Conservation (phyloP, 768 basidiomycete genomes). For the Boletus tomentosulus region DNA sequence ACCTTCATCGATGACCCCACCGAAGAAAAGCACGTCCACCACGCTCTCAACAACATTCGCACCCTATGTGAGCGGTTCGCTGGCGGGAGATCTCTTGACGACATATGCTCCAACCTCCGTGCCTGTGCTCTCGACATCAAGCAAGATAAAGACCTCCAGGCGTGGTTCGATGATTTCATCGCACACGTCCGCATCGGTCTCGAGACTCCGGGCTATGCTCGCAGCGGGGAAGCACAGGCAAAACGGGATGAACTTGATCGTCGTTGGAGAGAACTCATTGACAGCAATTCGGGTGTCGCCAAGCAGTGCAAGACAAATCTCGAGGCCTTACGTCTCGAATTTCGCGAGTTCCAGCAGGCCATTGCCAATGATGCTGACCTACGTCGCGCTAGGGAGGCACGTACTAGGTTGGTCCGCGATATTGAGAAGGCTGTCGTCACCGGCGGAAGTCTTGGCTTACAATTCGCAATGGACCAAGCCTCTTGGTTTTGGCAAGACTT, state of each 20-base stretch:
- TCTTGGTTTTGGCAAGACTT: slow-evolving; percentile 81
- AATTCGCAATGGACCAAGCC: slow-evolving; percentile 54
- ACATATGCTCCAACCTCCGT: slow-evolving; percentile 40
- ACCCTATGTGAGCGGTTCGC: slow-evolving; percentile 53
- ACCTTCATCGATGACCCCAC: slow-evolving; percentile 60
- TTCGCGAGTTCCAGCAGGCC: slow-evolving; percentile 41
- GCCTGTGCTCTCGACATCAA: slow-evolving; percentile 46
- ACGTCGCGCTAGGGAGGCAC: slow-evolving; percentile 42
- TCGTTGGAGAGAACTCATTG: slow-evolving; percentile 49
- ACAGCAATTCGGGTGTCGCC: slow-evolving; percentile 39
- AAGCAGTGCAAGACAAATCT: slow-evolving; percentile 52
- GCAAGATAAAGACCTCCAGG: slow-evolving; percentile 48
- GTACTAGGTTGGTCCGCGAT: slow-evolving; percentile 45
- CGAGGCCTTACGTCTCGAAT: slow-evolving; percentile 42
- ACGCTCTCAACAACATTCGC: slow-evolving; percentile 42
- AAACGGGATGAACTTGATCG: slow-evolving; percentile 42
- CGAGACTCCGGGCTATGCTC: slow-evolving; percentile 48
- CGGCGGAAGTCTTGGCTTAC: slow-evolving; percentile 40
- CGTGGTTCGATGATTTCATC: slow-evolving; percentile 55
- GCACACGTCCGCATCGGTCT: slow-evolving; percentile 42
- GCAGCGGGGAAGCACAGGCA: slow-evolving; percentile 41
- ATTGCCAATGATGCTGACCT: slow-evolving; percentile 50
- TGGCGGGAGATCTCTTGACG: slow-evolving; percentile 44
- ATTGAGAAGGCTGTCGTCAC: slow-evolving; percentile 40
- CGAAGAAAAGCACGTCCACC: slow-evolving; percentile 55